Base-by-base conservation (phyloP, 768 basidiomycete genomes). In the Suillus weaverae region DNA sequence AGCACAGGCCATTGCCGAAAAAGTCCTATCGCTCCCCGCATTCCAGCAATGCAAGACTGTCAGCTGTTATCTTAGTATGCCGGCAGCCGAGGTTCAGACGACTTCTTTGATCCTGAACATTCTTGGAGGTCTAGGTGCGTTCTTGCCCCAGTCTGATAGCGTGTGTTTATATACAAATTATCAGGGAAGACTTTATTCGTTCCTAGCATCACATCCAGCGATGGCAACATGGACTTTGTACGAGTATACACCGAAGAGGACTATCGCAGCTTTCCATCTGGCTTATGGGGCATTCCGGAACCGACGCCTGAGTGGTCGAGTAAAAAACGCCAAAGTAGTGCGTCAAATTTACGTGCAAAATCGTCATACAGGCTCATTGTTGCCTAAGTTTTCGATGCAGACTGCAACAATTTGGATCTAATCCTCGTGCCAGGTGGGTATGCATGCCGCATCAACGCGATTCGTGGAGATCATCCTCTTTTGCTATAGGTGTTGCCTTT, bases 61-160 rank as follows among this genome's bases (percentile, higher is more conserved):
- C 36, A 87, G 90, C 77, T 94, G 92, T 74, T 94, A 89, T 73
- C 79, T 94, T 48, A 92, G 86, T 75, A 92, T 94, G 92, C 89
- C 90, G 13, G 73, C 82, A 2, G 89, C 83, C 4, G 92, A 94
- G 69, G 80, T 87, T 32, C 82, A 88, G 69, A 93, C 92, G 0
- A 70, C 80, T 5, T 70, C 71, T 0, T 67, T 93, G 41, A 80
- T 85, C 13, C 72, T 81, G 13, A 78, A 79, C 16, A 82, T 92
- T 62, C 72, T 92, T n/a, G 71, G 78, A 26, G 74, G 75, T 69
- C 61, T 77, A 11, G 86, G 91, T 91, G 64, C 51, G 85, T 56
- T 9, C 35, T 9, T 16, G 10, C 39, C 26, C 39, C 9, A 9
- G 7, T 30, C 11, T 59, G 38, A 38, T 26, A 16, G 38, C 30